These are phyloP conservation scores for Hymenoscyphus linearis DNA, from an alignment of 2,329 filamentous ascomycete species.

Conservation along the genomic window DNA sequence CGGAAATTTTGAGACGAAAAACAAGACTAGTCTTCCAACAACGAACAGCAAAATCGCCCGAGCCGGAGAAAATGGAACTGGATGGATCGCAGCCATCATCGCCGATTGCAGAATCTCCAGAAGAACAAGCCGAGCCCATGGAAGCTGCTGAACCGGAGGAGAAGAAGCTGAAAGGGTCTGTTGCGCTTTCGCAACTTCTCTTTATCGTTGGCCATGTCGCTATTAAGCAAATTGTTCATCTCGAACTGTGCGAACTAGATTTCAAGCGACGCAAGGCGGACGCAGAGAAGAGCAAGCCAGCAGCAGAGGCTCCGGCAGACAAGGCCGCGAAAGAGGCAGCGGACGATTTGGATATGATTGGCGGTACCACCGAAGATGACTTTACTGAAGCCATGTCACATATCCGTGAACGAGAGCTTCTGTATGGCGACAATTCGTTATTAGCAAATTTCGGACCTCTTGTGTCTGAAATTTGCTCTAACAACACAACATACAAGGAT, in stretches of 20 bases:
- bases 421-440: conserved; percentile 78
- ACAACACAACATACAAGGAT: conserved; percentile 88
- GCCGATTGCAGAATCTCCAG: conserved; percentile 22
- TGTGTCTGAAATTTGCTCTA: conserved; percentile 88
- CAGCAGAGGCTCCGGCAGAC: conserved; percentile 39
- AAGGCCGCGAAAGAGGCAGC: conserved; percentile 61
- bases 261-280: conserved; percentile 96
- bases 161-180: conserved; percentile 59
- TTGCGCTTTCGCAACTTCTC: conserved; percentile 80
- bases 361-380: conserved; percentile 91
- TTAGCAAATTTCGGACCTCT: conserved; percentile 88
- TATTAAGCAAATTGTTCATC: conserved; percentile 97
- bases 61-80: conserved; percentile 26
- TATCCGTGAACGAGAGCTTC: conserved; percentile 76
- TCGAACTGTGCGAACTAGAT: conserved; percentile 94
- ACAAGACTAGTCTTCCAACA: conserved; percentile 70
- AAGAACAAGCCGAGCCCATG: conserved; percentile 13
- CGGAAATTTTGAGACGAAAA: conserved; percentile 82
- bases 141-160: conserved; percentile 16
- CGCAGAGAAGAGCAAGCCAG: conserved; percentile 63
- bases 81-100: conserved; percentile 31
- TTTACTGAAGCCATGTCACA: conserved; percentile 83
- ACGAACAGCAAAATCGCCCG: conserved; percentile 29
- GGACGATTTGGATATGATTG: conserved; percentile 93
- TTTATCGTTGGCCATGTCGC: conserved; percentile 96